Evolutionary conservation across 805 yeast genomes (phyloP), one percentile per base, ranked within the genome.

Genomic region (Candida insectorum): DNA sequence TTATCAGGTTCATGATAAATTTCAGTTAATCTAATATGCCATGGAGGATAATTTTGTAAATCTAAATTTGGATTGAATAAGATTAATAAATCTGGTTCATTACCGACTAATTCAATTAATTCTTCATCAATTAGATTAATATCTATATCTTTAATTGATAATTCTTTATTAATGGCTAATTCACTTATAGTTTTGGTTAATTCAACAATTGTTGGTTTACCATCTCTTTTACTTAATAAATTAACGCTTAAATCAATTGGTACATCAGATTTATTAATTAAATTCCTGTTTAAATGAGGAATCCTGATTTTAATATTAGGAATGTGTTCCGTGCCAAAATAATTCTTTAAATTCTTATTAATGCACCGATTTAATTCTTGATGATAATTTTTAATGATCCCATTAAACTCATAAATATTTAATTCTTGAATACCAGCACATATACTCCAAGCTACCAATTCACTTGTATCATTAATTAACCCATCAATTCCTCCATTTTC

Each of bases 41-140:
- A 93, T 18, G 98, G 98, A 14, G 97, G 97, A 57, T 81, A 93
- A 12, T 95, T 97, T 58, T 88, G 95, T 31, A 93, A 71, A 54
- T 88, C 95, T 43, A 93, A 67, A 9, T 71, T 69, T n/a, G 97
- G 95, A 14, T 87, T 87, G 56, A 91, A 93, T 33, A 85, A 62
- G 19, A 93, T 67, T 30, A 93, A 65, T 43, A 93, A 70, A 54
- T 93, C 98, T 0, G 98, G 97, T 55, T 93, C 98, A n/a, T 70
- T 71, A 1, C 96, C 93, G 11, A 88, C 93, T 33, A 87, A 65
- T 47, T 79, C 85, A 24, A 68, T 67, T 41, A 83, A 66, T 51
- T 84, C 88, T 40, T 76, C 76, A 56, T 89, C 91, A 24, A 93
- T 75, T 39, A 84, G 69, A 26, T 78, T 80, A 42, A 86, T 75